These are phyloP conservation scores for Syzygium oleosum DNA, from an alignment of 345 rosid species.

Conservation along the genomic window DNA sequence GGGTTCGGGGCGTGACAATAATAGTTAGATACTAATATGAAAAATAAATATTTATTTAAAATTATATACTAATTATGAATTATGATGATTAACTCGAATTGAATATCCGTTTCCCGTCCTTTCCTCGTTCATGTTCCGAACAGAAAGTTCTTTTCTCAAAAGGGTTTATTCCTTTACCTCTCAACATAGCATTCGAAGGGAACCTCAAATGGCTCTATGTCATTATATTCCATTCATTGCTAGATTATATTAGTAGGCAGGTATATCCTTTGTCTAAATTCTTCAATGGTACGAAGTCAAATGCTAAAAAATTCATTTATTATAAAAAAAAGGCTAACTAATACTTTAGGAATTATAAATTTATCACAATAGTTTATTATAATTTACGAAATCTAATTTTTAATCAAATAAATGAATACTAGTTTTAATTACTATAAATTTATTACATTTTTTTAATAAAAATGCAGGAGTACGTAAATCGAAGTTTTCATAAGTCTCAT, in stretches of 20 bases:
- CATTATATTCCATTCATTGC: not conserved
- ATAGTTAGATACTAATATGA: not conserved
- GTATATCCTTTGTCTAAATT: not conserved
- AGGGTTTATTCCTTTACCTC: too few species aligned
- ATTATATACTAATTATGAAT: not conserved
- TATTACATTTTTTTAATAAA: not conserved
- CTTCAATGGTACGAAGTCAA: not conserved
- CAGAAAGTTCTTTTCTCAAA: too few species aligned
- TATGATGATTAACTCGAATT: not conserved
- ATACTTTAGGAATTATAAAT: not conserved
- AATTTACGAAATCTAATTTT: not conserved
- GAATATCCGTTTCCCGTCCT: not conserved
- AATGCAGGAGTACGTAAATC: not conserved
- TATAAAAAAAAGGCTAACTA: not conserved
- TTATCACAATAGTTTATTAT: not conserved
- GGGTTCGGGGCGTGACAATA: too few species aligned
- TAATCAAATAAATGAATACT: not conserved
- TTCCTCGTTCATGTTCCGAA: too few species aligned
- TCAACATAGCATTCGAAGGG: not conserved
- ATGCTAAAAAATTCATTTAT: not conserved
- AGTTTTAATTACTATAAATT: too few species aligned
- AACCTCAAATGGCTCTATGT: not conserved
- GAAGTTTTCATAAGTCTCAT: not conserved
- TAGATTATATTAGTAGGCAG: not conserved
- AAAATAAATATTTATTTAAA: not conserved